phyloP scores from a whole-genome alignment of 345 rosid genomes.

The Excoecaria cochinchinensis region DNA sequence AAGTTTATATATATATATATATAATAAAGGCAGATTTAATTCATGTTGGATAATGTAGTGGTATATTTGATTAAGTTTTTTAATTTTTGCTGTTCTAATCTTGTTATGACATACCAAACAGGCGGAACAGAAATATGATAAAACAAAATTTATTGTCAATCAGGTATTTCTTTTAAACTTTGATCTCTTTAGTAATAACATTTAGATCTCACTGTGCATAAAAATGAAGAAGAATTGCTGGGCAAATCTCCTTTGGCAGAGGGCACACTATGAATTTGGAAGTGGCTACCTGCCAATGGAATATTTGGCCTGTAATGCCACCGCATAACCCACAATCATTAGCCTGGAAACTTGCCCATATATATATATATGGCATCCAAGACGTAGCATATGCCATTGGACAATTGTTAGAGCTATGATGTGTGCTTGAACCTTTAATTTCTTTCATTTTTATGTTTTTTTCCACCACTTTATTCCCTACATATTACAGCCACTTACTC shows the following conservation, averaged over 20 bases:
- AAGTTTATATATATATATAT: too few relatives aligned
- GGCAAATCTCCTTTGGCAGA: slow-evolving; percentile 58
- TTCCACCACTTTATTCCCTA: not conserved
- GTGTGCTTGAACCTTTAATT: not conserved
- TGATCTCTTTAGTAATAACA: too few relatives aligned
- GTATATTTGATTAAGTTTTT: too few relatives aligned
- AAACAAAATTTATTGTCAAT: too few relatives aligned
- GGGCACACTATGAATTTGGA: slow-evolving; percentile 7
- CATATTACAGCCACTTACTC: not conserved
- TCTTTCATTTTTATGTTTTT: not conserved
- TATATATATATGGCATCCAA: slow-evolving; percentile 24
- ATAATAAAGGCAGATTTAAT: too few relatives aligned
- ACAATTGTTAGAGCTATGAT: not conserved
- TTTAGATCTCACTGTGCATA: too few relatives aligned
- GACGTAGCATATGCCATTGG: slow-evolving; percentile 30
- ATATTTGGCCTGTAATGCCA: slow-evolving; percentile 7
- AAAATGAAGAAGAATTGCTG: slow-evolving; percentile 32
- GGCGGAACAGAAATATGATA: too few relatives aligned
- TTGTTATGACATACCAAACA: too few relatives aligned
- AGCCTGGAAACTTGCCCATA: not conserved
- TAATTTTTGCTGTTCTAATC: too few relatives aligned
- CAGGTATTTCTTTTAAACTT: too few relatives aligned
- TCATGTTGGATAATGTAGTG: too few relatives aligned
- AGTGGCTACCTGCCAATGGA: slow-evolving; percentile 15
- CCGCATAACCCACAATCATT: not conserved